phyloP scores from a whole-genome alignment of 768 basidiomycete genomes.

The Rhodotorula toruloides region DNA sequence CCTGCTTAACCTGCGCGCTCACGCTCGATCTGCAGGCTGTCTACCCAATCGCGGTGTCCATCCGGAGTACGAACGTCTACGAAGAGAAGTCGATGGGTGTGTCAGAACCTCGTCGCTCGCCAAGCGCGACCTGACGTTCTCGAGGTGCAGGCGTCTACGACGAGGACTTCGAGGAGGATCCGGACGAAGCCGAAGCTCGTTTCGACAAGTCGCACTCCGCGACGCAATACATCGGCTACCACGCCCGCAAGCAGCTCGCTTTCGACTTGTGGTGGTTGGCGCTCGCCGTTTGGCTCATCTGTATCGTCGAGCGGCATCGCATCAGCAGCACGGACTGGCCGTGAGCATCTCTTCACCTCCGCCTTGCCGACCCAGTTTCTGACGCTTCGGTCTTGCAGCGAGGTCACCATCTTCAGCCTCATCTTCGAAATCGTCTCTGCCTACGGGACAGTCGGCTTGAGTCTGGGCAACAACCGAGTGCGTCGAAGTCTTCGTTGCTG shows the following conservation, averaged over 20 bases:
- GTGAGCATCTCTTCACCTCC: neutral
- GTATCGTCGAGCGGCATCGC: conserved; percentile 67
- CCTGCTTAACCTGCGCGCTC: neutral
- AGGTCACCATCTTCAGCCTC: conserved; percentile 37
- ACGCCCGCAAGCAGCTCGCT: conserved; percentile 79
- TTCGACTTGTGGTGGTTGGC: conserved; percentile 98
- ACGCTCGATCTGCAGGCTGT: conserved; percentile 31
- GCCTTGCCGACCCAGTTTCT: neutral
- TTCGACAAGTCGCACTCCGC: conserved; percentile 37
- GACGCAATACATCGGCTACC: conserved; percentile 49
- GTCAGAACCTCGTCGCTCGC: conserved; percentile 42
- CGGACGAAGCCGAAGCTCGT: conserved; percentile 34
- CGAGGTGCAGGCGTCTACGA: conserved; percentile 39
- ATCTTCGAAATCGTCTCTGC: conserved; percentile 61
- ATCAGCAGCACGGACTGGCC: conserved; percentile 21
- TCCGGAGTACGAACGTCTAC: conserved; percentile 69
- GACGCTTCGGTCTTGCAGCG: neutral
- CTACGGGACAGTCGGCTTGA: conserved; percentile 83
- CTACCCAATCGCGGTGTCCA: conserved; percentile 52
- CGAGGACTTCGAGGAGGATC: conserved; percentile 36
- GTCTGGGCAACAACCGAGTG: conserved; percentile 77
- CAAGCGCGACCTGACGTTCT: neutral
- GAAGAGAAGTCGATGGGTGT: conserved; percentile 87
- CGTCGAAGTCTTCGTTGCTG: too few species aligned
- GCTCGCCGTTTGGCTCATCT: conserved; percentile 76